Evolutionary conservation across 176 grass and related monocot genomes (phyloP).

Genomic region (Eragrostis curvula): DNA sequence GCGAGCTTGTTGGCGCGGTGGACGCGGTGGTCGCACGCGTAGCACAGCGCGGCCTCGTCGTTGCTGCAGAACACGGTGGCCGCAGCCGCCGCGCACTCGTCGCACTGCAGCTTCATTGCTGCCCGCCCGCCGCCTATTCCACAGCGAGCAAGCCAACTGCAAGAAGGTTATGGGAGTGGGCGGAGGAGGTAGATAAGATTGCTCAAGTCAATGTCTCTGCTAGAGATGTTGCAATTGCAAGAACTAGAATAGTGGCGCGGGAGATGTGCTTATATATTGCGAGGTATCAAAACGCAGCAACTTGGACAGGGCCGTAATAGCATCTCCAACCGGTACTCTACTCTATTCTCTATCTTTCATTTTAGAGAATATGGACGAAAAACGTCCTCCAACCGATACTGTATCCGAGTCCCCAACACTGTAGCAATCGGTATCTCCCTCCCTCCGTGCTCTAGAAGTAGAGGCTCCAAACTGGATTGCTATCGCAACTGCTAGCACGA

Average conservation of each 20-base stretch:
- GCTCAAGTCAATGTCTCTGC: constrained; percentile 23
- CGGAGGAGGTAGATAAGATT: constrained; percentile 18
- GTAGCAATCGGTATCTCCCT: no score
- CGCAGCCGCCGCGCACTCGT: constrained; percentile 63
- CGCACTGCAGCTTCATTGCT: constrained; percentile 89
- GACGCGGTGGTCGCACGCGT: constrained; percentile 65
- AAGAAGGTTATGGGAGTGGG: not conserved
- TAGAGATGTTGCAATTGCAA: constrained; percentile 9
- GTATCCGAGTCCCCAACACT: no score
- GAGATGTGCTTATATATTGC: constrained; percentile 46
- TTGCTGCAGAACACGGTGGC: constrained; percentile 91
- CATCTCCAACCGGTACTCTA: no score
- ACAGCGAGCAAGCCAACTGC: not conserved
- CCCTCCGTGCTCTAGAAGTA: no score
- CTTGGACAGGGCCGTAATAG: no score
- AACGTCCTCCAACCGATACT: no score
- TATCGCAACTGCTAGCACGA: no score
- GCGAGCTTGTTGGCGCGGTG: constrained; percentile 85
- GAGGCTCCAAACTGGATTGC: no score
- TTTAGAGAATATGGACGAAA: no score
- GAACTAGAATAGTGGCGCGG: constrained; percentile 1
- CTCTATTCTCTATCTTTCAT: no score
- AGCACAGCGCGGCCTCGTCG: constrained; percentile 88
- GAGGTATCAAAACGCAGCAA: not conserved
- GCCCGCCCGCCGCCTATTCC: not conserved